A percentile compares a stretch with the other conserved stretches of the same genome.
Evolutionary conservation across 306 rosid genomes (phyloP).

Genomic region (Cucumis melo): DNA sequence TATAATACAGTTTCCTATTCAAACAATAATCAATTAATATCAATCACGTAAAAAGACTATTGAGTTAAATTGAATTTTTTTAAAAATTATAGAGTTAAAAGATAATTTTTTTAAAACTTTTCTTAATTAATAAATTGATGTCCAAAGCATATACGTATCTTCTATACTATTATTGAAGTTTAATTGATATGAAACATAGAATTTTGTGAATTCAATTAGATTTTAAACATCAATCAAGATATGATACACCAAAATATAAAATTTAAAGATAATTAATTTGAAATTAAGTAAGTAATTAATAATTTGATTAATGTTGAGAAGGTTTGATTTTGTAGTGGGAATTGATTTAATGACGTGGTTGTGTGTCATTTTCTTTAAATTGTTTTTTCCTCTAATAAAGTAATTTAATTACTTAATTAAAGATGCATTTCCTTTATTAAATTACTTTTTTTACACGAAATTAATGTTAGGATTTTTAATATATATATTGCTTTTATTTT

Average conservation of each 20-base stretch:
- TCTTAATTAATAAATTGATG: too few species aligned
- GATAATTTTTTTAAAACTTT: too few species aligned
- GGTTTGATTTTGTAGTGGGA: neutral
- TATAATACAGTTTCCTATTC: neutral
- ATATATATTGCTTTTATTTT: too few species aligned
- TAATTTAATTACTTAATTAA: neutral
- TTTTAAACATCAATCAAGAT: neutral
- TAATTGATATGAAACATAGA: too few species aligned
- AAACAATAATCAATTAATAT: too few species aligned
- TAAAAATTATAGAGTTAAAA: too few species aligned
- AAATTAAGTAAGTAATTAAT: neutral
- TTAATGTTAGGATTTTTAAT: neutral
- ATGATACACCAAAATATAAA: neutral
- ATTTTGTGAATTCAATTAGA: too few species aligned
- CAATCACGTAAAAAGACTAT: too few species aligned
- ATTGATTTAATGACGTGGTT: neutral
- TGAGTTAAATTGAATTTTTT: too few species aligned
- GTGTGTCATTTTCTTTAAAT: neutral
- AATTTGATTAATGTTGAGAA: neutral
- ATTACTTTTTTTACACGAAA: neutral
- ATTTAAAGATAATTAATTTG: neutral
- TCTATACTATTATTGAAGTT: too few species aligned
- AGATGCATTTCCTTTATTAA: neutral
- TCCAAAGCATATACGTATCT: too few species aligned
- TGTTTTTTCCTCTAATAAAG: neutral